A percentile compares a stretch with the other conserved stretches of the same genome.
Conservation (phyloP, 805 yeast genomes). For the Kurtzmaniella fragi region DNA sequence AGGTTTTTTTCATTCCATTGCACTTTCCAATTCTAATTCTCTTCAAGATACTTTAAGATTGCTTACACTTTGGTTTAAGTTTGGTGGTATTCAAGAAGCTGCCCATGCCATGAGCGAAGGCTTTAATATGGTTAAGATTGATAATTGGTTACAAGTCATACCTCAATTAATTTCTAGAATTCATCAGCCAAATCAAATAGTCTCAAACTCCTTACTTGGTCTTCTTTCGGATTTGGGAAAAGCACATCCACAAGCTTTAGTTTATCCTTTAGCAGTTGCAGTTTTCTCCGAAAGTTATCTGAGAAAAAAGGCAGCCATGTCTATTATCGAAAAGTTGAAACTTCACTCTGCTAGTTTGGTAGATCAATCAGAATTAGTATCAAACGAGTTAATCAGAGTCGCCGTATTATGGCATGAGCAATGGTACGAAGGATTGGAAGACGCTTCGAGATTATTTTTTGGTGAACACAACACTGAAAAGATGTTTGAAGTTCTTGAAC, state of each 20-base stretch:
- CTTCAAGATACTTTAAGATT: constrained; percentile 88
- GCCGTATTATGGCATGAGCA: constrained; percentile 97
- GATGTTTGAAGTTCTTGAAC: constrained; percentile 88
- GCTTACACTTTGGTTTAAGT: constrained; percentile 90
- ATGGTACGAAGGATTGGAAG: constrained; percentile 97
- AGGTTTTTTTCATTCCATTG: constrained; percentile 93
- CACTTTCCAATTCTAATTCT: constrained; percentile 80
- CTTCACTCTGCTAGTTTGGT: constrained; percentile 80
- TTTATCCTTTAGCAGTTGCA: constrained; percentile 93
- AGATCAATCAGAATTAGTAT: constrained; percentile 90
- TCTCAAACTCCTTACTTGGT: constrained; percentile 73
- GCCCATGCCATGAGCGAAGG: constrained; percentile 90
- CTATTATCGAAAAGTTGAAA: constrained; percentile 89
- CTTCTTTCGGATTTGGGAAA: constrained; percentile 83
- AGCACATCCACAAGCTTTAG: constrained; percentile 95
- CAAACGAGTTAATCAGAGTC: constrained; percentile 86
- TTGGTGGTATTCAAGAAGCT: constrained; percentile 91
- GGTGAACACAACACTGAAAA: constrained; percentile 93
- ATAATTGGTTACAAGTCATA: constrained; percentile 91
- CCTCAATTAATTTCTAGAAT: constrained; percentile 96
- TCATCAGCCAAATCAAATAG: constrained; percentile 88
- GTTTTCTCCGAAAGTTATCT: constrained; percentile 88
- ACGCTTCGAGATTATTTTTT: constrained; percentile 88
- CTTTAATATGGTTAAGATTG: constrained; percentile 79
- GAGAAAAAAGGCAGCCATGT: constrained; percentile 86